Percentiles rank a stretch among this genome's conserved stretches.
Evolutionary conservation across 441 rosid genomes (phyloP).

Genomic region (Jatropha podagrica): DNA sequence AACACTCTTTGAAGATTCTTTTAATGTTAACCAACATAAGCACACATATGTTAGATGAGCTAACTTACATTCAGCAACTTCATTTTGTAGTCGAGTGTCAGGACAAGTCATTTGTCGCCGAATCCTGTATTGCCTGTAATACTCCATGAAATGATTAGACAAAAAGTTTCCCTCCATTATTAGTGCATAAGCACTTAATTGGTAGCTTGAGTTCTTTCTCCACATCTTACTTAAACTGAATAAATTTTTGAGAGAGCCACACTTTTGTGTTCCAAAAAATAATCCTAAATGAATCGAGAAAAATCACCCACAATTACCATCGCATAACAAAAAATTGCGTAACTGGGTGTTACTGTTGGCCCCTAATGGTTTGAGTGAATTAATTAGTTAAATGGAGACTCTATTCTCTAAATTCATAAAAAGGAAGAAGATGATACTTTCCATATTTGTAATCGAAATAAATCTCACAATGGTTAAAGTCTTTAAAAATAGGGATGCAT

Average conservation of each 20-base stretch:
- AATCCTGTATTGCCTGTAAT: background rate
- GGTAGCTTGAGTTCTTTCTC: conserved; percentile 1
- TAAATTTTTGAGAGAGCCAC: background rate
- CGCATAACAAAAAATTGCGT: background rate
- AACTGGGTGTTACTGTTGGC: background rate
- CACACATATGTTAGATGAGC: background rate
- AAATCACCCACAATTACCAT: conserved; percentile 1
- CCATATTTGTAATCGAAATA: background rate
- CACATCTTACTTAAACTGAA: background rate
- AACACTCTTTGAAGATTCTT: background rate
- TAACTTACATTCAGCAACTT: background rate
- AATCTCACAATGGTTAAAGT: background rate
- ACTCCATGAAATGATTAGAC: background rate
- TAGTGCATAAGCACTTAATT: background rate
- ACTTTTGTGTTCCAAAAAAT: conserved; percentile 2
- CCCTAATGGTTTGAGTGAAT: conserved; percentile 2
- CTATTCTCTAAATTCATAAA: background rate
- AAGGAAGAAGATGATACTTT: background rate
- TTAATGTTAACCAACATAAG: background rate
- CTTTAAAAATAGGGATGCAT: background rate
- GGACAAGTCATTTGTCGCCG: no score
- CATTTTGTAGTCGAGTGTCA: background rate
- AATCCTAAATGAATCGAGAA: background rate
- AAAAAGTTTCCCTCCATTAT: background rate
- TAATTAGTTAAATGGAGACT: background rate